phyloP scores from a whole-genome alignment of 202 grass and related monocot genomes.

The Dendrocalamus latiflorus region DNA sequence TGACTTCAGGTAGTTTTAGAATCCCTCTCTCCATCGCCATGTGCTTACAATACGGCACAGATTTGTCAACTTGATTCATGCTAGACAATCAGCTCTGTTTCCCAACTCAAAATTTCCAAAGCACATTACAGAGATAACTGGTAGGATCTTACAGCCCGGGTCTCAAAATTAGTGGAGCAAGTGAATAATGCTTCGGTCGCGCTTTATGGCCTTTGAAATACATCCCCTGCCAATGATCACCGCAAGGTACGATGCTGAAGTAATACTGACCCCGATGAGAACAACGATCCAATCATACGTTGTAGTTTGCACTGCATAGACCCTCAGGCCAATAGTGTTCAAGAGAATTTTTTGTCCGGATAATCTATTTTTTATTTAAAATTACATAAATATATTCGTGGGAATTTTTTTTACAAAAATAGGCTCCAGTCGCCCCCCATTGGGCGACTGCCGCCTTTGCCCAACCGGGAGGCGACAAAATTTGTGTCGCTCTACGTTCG shows the following conservation, averaged over 20 bases:
- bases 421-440: too few relatives aligned
- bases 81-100: background rate
- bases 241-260: slow-evolving; percentile 50
- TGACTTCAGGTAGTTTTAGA: background rate
- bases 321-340: slow-evolving; percentile 79
- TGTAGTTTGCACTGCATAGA: slow-evolving; percentile 64
- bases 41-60: background rate
- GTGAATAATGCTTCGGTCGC: slow-evolving; percentile 40
- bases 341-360: too few relatives aligned
- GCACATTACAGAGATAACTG: background rate
- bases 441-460: too few relatives aligned
- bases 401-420: too few relatives aligned
- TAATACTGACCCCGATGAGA: slow-evolving; percentile 44
- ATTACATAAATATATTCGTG: too few relatives aligned
- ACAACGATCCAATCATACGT: slow-evolving; percentile 66
- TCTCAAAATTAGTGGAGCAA: slow-evolving; percentile 5
- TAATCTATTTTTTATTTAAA: too few relatives aligned
- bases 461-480: too few relatives aligned
- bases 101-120: background rate
- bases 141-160: background rate
- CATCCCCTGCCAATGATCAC: slow-evolving; percentile 43
- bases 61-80: background rate
- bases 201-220: slow-evolving; percentile 69
- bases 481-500: too few relatives aligned
- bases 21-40: background rate